Evolutionary conservation across 345 rosid species (phyloP).

Genomic region (Euclidium syriacum): DNA sequence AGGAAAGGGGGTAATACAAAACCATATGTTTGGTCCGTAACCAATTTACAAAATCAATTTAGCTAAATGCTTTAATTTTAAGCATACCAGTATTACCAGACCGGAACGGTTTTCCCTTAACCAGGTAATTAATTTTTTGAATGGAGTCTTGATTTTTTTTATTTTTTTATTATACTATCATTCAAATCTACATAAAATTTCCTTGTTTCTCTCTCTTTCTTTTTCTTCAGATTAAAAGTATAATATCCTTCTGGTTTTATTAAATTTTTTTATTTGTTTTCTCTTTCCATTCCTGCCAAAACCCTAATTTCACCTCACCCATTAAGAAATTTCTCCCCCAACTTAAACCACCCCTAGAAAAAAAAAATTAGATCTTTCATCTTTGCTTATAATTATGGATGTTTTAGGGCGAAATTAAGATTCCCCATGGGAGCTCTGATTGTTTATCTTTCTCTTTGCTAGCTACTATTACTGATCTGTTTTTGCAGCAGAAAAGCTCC

Average conservation of each 20-base stretch:
- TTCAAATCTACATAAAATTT: slow-evolving; percentile 15
- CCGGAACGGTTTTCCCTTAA: slow-evolving; percentile 2
- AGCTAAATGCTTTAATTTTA: not conserved
- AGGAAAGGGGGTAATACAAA: slow-evolving; percentile 12
- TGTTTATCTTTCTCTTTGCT: not conserved
- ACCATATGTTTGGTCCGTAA: not conserved
- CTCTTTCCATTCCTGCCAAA: slow-evolving; percentile 22
- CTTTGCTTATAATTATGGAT: slow-evolving; percentile 27
- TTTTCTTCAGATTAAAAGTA: slow-evolving; percentile 38
- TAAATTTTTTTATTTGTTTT: not conserved
- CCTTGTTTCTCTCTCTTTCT: slow-evolving; percentile 19
- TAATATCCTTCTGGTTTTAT: slow-evolving; percentile 38
- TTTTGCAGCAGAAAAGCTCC: not conserved
- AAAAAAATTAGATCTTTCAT: slow-evolving; percentile 18
- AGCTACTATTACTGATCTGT: slow-evolving; percentile 19
- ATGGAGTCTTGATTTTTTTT: slow-evolving; percentile 20
- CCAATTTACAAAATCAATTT: not conserved
- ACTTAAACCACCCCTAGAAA: slow-evolving; percentile 27
- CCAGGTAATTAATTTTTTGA: slow-evolving; percentile 10
- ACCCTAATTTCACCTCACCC: slow-evolving; percentile 33
- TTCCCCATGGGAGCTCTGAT: slow-evolving; percentile 15
- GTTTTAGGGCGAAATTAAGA: slow-evolving; percentile 15
- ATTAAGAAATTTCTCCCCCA: slow-evolving; percentile 28
- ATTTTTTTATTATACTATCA: too few species aligned
- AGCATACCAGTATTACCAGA: not conserved